phyloP scores from a whole-genome alignment of 106 monocot species.

The Allium fistulosum region DNA sequence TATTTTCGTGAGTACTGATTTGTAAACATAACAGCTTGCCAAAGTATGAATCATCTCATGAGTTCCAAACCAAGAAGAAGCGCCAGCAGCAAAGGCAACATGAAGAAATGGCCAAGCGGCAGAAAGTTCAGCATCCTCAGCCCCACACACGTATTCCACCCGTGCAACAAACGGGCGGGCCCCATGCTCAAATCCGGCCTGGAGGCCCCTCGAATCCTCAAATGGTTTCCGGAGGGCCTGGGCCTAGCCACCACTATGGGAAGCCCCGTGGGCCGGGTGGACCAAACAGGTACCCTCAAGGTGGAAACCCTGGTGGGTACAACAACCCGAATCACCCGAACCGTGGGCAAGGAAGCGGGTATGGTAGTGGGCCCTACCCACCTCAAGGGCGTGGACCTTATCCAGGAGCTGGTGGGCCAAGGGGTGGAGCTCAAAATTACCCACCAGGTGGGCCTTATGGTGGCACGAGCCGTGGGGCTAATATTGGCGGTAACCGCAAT shows the following conservation, averaged over 20 bases:
- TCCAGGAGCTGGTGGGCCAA: constrained; percentile 30
- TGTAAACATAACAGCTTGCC: constrained; percentile 51
- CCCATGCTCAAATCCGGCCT: constrained; percentile 69
- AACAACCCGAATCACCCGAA: constrained; percentile 83
- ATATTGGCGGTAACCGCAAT: constrained; percentile 51
- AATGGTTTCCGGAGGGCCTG: constrained; percentile 37
- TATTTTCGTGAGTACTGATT: background rate
- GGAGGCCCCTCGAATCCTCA: constrained; percentile 46
- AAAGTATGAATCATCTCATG: constrained; percentile 96
- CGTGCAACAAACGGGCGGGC: constrained; percentile 67
- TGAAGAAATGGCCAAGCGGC: constrained; percentile 80
- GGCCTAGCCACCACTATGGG: constrained; percentile 68
- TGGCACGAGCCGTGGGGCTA: constrained; percentile 52
- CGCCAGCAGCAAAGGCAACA: constrained; percentile 90
- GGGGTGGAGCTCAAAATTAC: constrained; percentile 36
- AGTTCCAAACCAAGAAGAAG: constrained; percentile 95
- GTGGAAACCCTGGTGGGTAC: constrained; percentile 64
- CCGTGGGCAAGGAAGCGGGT: constrained; percentile 47
- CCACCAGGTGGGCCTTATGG: constrained; percentile 75
- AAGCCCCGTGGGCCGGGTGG: constrained; percentile 67
- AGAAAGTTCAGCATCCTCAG: constrained; percentile 84
- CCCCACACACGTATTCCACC: constrained; percentile 75
- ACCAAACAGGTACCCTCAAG: constrained; percentile 60
- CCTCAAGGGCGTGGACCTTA: constrained; percentile 43
- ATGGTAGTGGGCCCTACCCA: constrained; percentile 33